These are phyloP conservation scores for Niveomyces coronatus DNA, from an alignment of 2,329 filamentous ascomycete species.

Conservation along the genomic window DNA sequence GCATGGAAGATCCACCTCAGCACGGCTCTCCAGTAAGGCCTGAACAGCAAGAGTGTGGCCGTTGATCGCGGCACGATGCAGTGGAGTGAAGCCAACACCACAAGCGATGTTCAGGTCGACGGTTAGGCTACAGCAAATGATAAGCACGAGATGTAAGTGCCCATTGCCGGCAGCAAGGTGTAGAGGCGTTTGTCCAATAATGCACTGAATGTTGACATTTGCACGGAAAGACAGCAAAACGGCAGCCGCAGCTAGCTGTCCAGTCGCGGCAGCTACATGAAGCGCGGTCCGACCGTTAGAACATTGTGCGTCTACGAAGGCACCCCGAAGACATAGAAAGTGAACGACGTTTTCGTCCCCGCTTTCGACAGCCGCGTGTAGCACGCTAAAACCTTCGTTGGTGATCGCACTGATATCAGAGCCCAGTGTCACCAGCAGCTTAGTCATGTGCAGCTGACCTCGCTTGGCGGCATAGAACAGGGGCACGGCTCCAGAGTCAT, in stretches of 20 bases:
- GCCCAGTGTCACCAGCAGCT: not conserved
- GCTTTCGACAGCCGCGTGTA: not conserved
- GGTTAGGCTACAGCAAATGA: not conserved
- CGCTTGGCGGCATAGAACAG: not conserved
- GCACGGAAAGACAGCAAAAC: not conserved
- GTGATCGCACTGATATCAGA: not conserved
- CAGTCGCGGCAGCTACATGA: not conserved
- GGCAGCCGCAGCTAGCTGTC: not conserved
- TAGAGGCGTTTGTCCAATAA: not conserved
- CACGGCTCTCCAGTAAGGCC: not conserved
- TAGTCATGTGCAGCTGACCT: not conserved
- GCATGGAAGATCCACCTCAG: not conserved
- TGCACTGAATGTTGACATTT: not conserved
- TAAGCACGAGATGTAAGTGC: not conserved
- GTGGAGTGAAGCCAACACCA: not conserved
- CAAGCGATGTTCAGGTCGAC: not conserved
- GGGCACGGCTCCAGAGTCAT: not conserved
- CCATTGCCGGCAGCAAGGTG: not conserved
- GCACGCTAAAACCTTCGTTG: not conserved
- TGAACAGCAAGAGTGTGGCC: not conserved
- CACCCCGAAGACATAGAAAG: not conserved
- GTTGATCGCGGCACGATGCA: not conserved
- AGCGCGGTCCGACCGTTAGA: not conserved
- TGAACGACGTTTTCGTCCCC: not conserved
- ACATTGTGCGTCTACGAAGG: not conserved